phyloP scores from a whole-genome alignment of 2,329 filamentous ascomycete genomes.

The Aureobasidium sp. region DNA sequence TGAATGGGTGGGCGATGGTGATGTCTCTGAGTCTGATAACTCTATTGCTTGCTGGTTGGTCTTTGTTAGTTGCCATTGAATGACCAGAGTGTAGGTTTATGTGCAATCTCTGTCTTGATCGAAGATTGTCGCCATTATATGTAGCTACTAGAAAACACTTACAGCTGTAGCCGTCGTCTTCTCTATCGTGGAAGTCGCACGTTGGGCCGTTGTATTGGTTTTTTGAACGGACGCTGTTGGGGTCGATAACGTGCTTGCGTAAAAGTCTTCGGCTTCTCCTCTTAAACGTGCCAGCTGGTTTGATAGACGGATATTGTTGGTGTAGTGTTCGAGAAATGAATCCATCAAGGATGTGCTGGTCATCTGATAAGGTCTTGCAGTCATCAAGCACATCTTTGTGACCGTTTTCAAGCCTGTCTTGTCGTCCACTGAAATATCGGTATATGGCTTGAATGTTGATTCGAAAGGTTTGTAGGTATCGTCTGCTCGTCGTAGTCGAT shows the following conservation, averaged over 20 bases:
- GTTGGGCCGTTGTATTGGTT: neutral
- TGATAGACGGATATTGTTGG: neutral
- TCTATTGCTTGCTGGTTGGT: neutral
- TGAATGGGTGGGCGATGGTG: neutral
- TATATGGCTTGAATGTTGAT: conserved; percentile 1
- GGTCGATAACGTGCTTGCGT: neutral
- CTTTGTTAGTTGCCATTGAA: neutral
- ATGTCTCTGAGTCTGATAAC: neutral
- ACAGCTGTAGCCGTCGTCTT: neutral
- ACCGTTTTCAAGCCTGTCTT: neutral
- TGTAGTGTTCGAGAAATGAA: neutral
- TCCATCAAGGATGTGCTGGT: neutral
- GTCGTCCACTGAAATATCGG: neutral
- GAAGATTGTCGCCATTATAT: neutral
- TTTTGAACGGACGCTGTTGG: neutral
- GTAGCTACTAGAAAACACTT: neutral
- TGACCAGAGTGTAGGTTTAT: neutral
- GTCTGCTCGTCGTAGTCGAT: neutral
- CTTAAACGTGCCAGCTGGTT: neutral
- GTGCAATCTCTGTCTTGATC: neutral
- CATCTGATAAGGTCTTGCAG: neutral
- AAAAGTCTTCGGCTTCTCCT: neutral
- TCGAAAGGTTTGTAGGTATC: neutral
- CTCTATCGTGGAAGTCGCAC: neutral
- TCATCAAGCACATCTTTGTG: conserved; percentile 2